Evolutionary conservation across 176 grass and related monocot genomes (phyloP).

Genomic region (Areca catechu): DNA sequence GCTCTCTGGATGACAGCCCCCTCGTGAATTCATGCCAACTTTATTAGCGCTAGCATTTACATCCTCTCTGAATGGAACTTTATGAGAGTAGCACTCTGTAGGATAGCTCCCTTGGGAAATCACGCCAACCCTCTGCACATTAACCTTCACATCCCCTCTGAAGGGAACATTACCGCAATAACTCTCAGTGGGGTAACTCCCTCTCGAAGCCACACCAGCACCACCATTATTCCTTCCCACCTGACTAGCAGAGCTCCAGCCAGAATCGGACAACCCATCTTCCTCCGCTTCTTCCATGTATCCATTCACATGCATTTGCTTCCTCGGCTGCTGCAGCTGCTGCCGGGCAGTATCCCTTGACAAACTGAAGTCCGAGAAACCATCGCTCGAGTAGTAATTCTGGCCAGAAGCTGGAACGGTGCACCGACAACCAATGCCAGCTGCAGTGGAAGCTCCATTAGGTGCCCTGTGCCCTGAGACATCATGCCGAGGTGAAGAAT

Average conservation of each 20-base stretch:
- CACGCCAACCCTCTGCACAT: conserved; percentile 20
- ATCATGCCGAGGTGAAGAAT: conserved; percentile 54
- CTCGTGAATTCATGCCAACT: neutral
- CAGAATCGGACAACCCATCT: conserved; percentile 47
- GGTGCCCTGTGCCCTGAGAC: conserved; percentile 9
- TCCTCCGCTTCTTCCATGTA: conserved; percentile 49
- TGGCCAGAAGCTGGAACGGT: conserved; percentile 24
- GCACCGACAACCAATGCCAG: conserved; percentile 23
- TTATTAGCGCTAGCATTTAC: conserved; percentile 3
- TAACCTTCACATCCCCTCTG: conserved; percentile 26
- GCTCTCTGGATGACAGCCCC: conserved; percentile 17
- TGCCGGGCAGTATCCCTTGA: conserved; percentile 64
- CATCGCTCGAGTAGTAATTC: conserved; percentile 74
- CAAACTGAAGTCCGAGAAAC: conserved; percentile 82
- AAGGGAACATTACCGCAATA: conserved; percentile 37
- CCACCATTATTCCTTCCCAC: conserved; percentile 11
- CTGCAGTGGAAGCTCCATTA: conserved; percentile 18
- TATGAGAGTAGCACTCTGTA: neutral
- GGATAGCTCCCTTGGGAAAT: conserved; percentile 11
- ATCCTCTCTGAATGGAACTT: conserved; percentile 4
- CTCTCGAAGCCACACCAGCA: conserved; percentile 33
- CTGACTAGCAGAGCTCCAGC: conserved; percentile 59
- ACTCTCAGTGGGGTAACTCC: conserved; percentile 32
- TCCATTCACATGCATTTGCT: conserved; percentile 26
- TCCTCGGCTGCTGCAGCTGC: conserved; percentile 26